Evolutionary conservation across 2,329 filamentous ascomycete genomes (phyloP).

Genomic region (Sporothrix phasma): DNA sequence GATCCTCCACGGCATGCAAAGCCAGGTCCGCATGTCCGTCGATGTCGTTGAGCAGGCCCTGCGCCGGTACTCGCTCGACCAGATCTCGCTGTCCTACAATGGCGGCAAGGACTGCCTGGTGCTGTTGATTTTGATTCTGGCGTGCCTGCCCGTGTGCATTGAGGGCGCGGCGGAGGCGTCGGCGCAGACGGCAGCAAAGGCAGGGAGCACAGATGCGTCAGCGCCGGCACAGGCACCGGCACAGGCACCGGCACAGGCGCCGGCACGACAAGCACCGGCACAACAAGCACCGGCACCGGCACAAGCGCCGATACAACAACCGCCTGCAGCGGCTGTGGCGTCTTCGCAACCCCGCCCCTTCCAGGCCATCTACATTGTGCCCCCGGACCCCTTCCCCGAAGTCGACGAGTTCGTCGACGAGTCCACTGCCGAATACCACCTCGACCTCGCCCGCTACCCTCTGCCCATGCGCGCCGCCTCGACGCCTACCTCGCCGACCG

Average conservation of each 20-base stretch:
- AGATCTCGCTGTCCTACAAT: conserved; percentile 89
- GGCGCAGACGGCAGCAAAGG: background rate
- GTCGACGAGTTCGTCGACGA: conserved; percentile 73
- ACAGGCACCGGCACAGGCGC: conserved; percentile 13
- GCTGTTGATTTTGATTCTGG: conserved; percentile 76
- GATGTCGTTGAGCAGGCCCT: conserved; percentile 67
- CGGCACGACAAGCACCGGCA: background rate
- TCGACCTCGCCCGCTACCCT: conserved; percentile 65
- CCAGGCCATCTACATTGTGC: conserved; percentile 82
- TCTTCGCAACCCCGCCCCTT: conserved; percentile 35
- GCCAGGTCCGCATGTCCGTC: conserved; percentile 63
- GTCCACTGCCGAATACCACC: conserved; percentile 58
- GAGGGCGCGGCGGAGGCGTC: conserved; percentile 19
- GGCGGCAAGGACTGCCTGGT: conserved; percentile 97
- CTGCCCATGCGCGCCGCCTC: conserved; percentile 76
- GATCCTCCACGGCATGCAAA: conserved; percentile 55
- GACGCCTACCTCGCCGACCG: conserved; percentile 61
- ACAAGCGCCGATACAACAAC: background rate
- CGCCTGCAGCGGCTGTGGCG: conserved; percentile 20
- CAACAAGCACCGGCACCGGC: conserved; percentile 2
- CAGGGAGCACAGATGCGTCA: no score
- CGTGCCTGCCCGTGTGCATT: conserved; percentile 37
- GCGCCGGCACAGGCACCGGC: background rate
- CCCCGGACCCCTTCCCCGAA: conserved; percentile 71
- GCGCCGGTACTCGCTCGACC: conserved; percentile 63